Evolutionary conservation across 1,284 basidiomycete species (phyloP).

Genomic region (Apiotrichum gracile): DNA sequence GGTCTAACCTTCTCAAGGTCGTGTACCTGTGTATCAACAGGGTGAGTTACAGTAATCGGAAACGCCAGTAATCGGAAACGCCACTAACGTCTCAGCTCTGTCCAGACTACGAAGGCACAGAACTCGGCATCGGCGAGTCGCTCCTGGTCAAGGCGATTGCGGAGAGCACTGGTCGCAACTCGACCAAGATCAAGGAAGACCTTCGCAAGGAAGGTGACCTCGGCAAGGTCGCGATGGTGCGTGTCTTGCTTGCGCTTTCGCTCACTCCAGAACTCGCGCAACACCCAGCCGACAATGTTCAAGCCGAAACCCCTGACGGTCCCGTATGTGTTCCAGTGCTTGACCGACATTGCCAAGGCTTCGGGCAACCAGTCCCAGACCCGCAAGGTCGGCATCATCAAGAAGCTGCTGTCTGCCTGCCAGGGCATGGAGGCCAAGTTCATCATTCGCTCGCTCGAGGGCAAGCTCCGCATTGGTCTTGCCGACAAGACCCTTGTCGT

Average conservation of each 20-base stretch:
- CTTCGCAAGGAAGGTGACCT: slow-evolving; percentile 91
- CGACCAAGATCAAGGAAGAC: slow-evolving; percentile 79
- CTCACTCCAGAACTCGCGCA: slow-evolving; percentile 70
- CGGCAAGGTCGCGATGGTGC: slow-evolving; percentile 87
- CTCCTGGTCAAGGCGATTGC: slow-evolving; percentile 92
- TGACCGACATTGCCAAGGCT: slow-evolving; percentile 80
- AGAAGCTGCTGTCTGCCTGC: slow-evolving; percentile 87
- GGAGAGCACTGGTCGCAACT: slow-evolving; percentile 84
- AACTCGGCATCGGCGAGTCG: slow-evolving; percentile 94
- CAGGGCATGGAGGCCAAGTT: slow-evolving; percentile 83
- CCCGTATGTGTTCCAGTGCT: slow-evolving; percentile 74
- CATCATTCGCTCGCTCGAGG: slow-evolving; percentile 90
- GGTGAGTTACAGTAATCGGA: slow-evolving; percentile 51
- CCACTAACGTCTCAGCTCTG: slow-evolving; percentile 58
- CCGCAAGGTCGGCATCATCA: slow-evolving; percentile 94
- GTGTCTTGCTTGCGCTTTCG: slow-evolving; percentile 15
- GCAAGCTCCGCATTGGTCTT: slow-evolving; percentile 94
- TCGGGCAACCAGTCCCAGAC: slow-evolving; percentile 82
- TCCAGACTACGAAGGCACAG: slow-evolving; percentile 92
- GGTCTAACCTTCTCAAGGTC: slow-evolving; percentile 71
- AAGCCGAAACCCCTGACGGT: slow-evolving; percentile 88
- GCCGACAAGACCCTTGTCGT: slow-evolving; percentile 90
- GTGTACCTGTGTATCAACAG: slow-evolving; percentile 97
- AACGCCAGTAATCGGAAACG: too few species aligned
- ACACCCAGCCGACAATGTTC: slow-evolving; percentile 90